Percentiles rank a stretch among this genome's conserved stretches.
phyloP scores from a whole-genome alignment of 768 basidiomycete genomes.

The Boletales sp. region DNA sequence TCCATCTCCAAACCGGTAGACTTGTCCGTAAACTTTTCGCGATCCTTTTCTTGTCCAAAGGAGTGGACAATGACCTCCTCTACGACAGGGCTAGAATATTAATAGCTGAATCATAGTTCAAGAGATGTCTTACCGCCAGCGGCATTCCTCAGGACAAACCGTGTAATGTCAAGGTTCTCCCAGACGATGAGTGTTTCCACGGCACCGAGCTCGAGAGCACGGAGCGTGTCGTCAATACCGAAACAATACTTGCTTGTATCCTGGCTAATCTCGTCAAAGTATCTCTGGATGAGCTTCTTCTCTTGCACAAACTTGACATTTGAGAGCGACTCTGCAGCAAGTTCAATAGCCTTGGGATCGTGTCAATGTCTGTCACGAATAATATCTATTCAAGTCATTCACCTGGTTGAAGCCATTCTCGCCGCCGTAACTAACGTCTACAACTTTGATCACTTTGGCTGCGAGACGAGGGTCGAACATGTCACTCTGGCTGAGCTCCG shows the following conservation, averaged over 20 bases:
- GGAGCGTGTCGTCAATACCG: conserved; percentile 95
- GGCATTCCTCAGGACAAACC: conserved; percentile 87
- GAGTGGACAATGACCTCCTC: conserved; percentile 83
- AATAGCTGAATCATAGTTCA: not conserved
- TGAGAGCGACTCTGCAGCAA: conserved; percentile 90
- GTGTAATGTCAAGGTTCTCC: conserved; percentile 93
- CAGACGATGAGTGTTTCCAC: conserved; percentile 98
- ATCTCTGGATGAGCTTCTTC: conserved; percentile 95
- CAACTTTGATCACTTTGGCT: conserved; percentile 94
- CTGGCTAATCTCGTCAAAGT: conserved; percentile 99
- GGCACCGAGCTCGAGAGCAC: conserved; percentile 92
- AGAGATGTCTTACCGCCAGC: conserved; percentile 62
- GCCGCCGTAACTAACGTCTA: conserved; percentile 97
- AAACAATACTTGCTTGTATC: conserved; percentile 97
- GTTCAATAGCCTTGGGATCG: conserved; percentile 78
- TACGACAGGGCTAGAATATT: conserved; percentile 25
- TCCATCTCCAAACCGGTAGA: conserved; percentile 97
- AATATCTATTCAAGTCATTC: conserved; percentile 4
- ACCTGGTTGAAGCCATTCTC: conserved; percentile 99
- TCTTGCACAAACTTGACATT: conserved; percentile 99
- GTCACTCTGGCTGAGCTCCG: conserved; percentile 92
- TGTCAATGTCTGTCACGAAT: not conserved
- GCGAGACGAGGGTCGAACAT: conserved; percentile 89
- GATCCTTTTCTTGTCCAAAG: conserved; percentile 87
- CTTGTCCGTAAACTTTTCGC: conserved; percentile 94